Conservation (phyloP, 192 early-diverging fungal genomes). For the Backusella mclennaniae region DNA sequence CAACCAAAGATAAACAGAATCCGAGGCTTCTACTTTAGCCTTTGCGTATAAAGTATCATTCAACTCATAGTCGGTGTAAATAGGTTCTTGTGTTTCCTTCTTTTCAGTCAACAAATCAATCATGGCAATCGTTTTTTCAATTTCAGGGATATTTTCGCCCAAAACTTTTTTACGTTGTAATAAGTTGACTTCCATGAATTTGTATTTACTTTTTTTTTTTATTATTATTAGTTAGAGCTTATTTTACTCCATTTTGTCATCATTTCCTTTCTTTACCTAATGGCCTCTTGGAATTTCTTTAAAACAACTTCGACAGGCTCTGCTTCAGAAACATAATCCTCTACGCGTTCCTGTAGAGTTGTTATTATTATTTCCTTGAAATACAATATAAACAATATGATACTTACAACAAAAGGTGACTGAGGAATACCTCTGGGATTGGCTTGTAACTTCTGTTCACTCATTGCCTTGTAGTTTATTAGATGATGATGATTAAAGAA, state of each 20-base stretch:
- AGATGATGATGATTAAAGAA: not conserved
- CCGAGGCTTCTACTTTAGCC: slow-evolving; percentile 73
- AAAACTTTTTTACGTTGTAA: slow-evolving; percentile 80
- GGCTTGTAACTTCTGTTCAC: slow-evolving; percentile 52
- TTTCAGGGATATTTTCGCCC: slow-evolving; percentile 94
- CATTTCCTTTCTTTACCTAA: slow-evolving; percentile 47
- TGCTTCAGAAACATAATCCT: slow-evolving; percentile 74
- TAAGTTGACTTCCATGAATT: slow-evolving; percentile 94
- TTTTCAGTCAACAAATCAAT: slow-evolving; percentile 75
- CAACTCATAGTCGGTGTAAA: slow-evolving; percentile 87
- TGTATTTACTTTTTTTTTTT: slow-evolving; percentile 79
- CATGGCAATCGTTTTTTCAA: slow-evolving; percentile 89
- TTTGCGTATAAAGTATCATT: slow-evolving; percentile 93
- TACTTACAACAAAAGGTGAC: slow-evolving; percentile 88
- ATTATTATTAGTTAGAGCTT: not conserved
- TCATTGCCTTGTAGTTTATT: not conserved
- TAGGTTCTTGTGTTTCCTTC: slow-evolving; percentile 45
- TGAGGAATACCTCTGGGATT: slow-evolving; percentile 96
- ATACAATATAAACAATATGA: not conserved
- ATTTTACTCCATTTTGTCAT: not conserved
- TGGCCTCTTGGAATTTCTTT: slow-evolving; percentile 91
- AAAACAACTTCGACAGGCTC: slow-evolving; percentile 82
- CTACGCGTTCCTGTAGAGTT: slow-evolving; percentile 73
- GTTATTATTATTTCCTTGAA: not conserved
- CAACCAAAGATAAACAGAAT: slow-evolving; percentile 91